Conservation (phyloP, 768 basidiomycete genomes). For the Coprinopsis sp. region DNA sequence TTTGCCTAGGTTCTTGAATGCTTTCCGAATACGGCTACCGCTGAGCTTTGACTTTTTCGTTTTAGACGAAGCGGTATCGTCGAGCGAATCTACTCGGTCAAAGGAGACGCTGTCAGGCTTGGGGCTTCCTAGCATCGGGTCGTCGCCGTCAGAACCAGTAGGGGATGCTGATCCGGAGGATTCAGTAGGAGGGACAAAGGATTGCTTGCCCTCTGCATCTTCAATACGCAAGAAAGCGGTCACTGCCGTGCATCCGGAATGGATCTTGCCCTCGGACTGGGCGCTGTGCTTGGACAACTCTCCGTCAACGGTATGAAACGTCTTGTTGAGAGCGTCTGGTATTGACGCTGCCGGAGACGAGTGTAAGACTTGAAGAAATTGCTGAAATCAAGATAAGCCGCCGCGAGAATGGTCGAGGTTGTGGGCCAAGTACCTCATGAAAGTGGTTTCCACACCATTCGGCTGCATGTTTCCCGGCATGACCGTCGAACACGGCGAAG, state of each 20-base stretch:
- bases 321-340: constrained; percentile 87
- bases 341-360: constrained; percentile 54
- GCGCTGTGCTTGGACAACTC: constrained; percentile 80
- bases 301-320: constrained; percentile 90
- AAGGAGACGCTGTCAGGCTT: constrained; percentile 43
- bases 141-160: constrained; percentile 29
- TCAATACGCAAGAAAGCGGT: constrained; percentile 94
- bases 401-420: neutral
- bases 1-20: constrained; percentile 45
- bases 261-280: constrained; percentile 86
- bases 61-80: constrained; percentile 31
- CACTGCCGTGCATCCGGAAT: constrained; percentile 96
- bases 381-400: constrained; percentile 22
- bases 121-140: constrained; percentile 32
- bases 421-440: constrained; percentile 68
- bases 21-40: constrained; percentile 51
- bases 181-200: constrained; percentile 46
- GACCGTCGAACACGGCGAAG: constrained; percentile 97
- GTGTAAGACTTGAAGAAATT: constrained; percentile 65
- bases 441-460: constrained; percentile 99
- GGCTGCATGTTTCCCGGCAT: constrained; percentile 97
- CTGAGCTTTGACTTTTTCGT: constrained; percentile 32
- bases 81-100: too few relatives aligned
- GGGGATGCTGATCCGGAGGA: constrained; percentile 25
- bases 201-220: constrained; percentile 67